Percentiles rank a stretch among this genome's conserved stretches.
phyloP scores from a whole-genome alignment of 2,329 filamentous ascomycete species.

The Chaetothyriales sp. region DNA sequence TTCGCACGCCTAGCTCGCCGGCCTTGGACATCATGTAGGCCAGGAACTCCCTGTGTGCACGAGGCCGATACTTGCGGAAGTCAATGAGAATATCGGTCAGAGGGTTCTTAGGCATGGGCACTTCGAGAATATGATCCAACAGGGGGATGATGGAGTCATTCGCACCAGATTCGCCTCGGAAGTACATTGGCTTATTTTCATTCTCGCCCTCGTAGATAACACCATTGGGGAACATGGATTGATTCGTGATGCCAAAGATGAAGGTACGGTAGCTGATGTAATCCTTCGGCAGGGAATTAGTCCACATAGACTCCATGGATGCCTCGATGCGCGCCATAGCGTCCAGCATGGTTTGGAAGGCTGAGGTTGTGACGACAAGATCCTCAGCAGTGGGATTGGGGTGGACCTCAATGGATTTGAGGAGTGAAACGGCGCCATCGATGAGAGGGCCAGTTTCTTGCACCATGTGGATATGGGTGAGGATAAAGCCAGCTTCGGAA shows the following conservation, averaged over 20 bases:
- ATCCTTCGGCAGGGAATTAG: constrained; percentile 64
- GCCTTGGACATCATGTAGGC: constrained; percentile 49
- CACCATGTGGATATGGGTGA: constrained; percentile 94
- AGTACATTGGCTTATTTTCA: constrained; percentile 55
- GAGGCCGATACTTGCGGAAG: constrained; percentile 78
- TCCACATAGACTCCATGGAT: constrained; percentile 89
- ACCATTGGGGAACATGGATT: constrained; percentile 87
- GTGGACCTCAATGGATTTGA: constrained; percentile 40
- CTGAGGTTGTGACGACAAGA: constrained; percentile 23
- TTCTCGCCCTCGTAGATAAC: constrained; percentile 72
- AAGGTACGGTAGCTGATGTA: constrained; percentile 91
- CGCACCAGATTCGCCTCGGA: constrained; percentile 84
- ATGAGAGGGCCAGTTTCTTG: constrained; percentile 69
- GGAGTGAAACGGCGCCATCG: constrained; percentile 53
- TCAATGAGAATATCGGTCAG: constrained; percentile 78
- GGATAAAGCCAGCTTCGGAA: constrained; percentile 89
- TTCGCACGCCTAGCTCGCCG: constrained; percentile 31
- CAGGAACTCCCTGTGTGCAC: constrained; percentile 77
- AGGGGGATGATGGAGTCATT: constrained; percentile 92
- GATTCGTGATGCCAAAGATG: constrained; percentile 88
- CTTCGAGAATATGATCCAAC: constrained; percentile 72
- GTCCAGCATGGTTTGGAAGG: constrained; percentile 46
- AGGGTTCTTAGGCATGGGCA: constrained; percentile 78
- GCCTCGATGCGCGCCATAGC: constrained; percentile 58
- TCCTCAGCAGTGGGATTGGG: constrained; percentile 1